Percentiles rank a stretch among this genome's conserved stretches.
phyloP scores from a whole-genome alignment of 2,329 filamentous ascomycete genomes.

The Xylaria sp. region DNA sequence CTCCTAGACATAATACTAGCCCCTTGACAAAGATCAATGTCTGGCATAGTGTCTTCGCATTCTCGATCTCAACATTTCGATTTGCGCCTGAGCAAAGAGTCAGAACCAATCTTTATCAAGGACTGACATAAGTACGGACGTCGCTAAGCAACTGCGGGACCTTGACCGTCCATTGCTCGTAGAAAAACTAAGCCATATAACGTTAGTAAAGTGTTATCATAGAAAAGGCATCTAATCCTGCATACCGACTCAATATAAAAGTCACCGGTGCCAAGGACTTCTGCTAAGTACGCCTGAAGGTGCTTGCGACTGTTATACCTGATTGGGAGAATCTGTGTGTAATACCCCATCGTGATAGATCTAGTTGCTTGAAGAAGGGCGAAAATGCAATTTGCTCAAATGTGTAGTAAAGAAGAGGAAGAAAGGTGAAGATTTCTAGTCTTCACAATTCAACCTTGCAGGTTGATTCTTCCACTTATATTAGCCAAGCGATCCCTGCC shows the following conservation, averaged over 20 bases:
- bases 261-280: constrained; percentile 13
- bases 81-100: constrained; percentile 7
- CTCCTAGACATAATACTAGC: no score
- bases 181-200: constrained; percentile 3
- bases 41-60: constrained; percentile 13
- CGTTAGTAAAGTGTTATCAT: neutral
- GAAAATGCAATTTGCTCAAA: neutral
- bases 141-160: constrained; percentile 14
- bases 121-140: neutral
- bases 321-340: constrained; percentile 24
- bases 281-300: constrained; percentile 11
- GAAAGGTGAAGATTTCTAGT: neutral
- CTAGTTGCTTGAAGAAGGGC: neutral
- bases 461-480: constrained; percentile 5
- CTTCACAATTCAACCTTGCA: constrained; percentile 2
- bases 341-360: constrained; percentile 12
- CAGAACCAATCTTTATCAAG: neutral
- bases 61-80: constrained; percentile 14
- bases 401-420: neutral
- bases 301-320: constrained; percentile 10
- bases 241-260: constrained; percentile 21
- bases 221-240: constrained; percentile 1
- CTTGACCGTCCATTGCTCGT: constrained; percentile 22
- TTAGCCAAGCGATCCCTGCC: neutral
- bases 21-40: neutral